Evolutionary conservation across 768 basidiomycete genomes (phyloP), one percentile per base, ranked within the genome.

Genomic region (Mycena haematopus): DNA sequence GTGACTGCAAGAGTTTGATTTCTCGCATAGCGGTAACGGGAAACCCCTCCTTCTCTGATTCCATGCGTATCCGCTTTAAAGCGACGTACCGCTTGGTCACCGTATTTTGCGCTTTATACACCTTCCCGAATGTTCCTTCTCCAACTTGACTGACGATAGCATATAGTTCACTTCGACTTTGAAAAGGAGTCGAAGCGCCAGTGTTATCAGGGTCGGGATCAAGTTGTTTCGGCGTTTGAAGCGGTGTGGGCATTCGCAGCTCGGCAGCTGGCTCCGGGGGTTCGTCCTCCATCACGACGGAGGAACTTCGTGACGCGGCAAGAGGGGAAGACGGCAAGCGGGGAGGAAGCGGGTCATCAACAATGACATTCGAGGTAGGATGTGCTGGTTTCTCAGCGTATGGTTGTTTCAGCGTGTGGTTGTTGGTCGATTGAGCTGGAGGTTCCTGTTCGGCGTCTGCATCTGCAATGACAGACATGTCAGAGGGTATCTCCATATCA

Each of bases 21-120:
- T 99, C 97, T 52, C 97, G 86, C 91, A 99, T 96, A 0, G 97
- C 95, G 29, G 97, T 99, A 8, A 99, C 94, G 15, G 97, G 97
- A 75, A 99, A 99, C 0, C 97, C 97, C 72, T 99, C 97, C 70
- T 86, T 88, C 77, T 99, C 97, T 6, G 91, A 85, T 74, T 99
- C 97, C 96, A 99, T 97, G 45, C 96, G 85, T 71, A 99, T 98
- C 56, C 95, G 86, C 80, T 99, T 99, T 66, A 99, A 77, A 19
- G 97, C 97, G 40, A 98, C 95, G 64, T 89, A 79, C 14, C 82
- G 73, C 38, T 87, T 89, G n/a, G 86, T 90, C 51, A 89, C 80
- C 11, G 84, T 87, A 67, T 96, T 95, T 62, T 87, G 84, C 3
- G 96, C 96, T 76, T 99, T 99, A 79, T 97, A 67, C 1, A 99